These are phyloP conservation scores for Wickerhamiella bombiphila DNA, from an alignment of 805 yeast species.

Conservation along the genomic window DNA sequence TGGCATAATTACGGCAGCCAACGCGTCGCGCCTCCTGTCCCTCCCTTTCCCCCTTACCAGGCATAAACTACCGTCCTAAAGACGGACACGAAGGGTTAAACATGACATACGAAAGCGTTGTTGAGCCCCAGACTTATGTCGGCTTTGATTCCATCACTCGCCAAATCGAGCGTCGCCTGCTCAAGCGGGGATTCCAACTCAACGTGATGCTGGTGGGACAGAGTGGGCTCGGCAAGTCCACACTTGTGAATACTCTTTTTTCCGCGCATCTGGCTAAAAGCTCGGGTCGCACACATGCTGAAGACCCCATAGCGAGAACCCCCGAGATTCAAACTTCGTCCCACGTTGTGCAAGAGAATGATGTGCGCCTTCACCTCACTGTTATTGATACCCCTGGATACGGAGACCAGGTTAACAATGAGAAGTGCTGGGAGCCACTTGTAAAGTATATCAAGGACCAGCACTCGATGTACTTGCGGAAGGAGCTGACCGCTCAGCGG, in stretches of 20 bases:
- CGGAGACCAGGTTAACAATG: slow-evolving; percentile 93
- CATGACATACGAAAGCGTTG: slow-evolving; percentile 7
- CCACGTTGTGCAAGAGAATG: slow-evolving; percentile 57
- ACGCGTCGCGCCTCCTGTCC: too few relatives aligned
- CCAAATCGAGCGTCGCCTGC: slow-evolving; percentile 82
- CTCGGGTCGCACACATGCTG: slow-evolving; percentile 51
- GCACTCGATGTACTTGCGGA: slow-evolving; percentile 78
- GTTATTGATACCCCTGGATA: slow-evolving; percentile 96
- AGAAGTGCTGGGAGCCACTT: slow-evolving; percentile 93
- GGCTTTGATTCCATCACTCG: slow-evolving; percentile 94
- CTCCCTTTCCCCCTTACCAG: too few relatives aligned
- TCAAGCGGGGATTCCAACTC: slow-evolving; percentile 88
- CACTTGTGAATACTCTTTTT: slow-evolving; percentile 80
- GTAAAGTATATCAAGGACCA: slow-evolving; percentile 91
- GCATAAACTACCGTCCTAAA: too few relatives aligned
- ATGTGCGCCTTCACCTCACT: slow-evolving; percentile 71
- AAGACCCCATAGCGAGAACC: slow-evolving; percentile 70
- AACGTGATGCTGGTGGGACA: slow-evolving; percentile 85
- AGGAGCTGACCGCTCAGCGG: slow-evolving; percentile 88
- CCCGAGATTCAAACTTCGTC: slow-evolving; percentile 49
- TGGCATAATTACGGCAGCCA: too few relatives aligned
- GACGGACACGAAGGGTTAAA: too few relatives aligned
- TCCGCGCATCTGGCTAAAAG: slow-evolving; percentile 65
- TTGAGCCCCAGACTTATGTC: slow-evolving; percentile 58
- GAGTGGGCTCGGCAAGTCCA: slow-evolving; percentile 90